These are phyloP conservation scores for Sugiyamaella sp. DNA, from an alignment of 1,139 yeast species.

Conservation along the genomic window DNA sequence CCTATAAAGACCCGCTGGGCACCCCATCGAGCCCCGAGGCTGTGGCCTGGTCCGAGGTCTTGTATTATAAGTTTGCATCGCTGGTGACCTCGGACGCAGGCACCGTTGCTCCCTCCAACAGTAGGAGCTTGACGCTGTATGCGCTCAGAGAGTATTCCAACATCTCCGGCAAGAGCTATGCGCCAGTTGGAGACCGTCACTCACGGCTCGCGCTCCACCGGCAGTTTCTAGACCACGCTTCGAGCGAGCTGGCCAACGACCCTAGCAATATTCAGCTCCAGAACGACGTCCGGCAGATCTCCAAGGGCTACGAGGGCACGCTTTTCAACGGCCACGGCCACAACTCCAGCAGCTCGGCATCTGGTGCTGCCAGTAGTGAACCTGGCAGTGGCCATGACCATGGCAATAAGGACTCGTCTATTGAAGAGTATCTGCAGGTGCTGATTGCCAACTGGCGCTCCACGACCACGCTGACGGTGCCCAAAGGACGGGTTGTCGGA, in stretches of 20 bases:
- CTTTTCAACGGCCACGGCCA: background rate
- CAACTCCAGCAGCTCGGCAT: constrained; percentile 49
- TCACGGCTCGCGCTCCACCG: background rate
- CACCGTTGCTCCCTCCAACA: background rate
- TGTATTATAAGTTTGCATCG: constrained; percentile 31
- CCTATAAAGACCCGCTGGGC: constrained; percentile 28
- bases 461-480: constrained; percentile 27
- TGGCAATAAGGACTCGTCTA: constrained; percentile 42
- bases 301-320: constrained; percentile 3
- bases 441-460: constrained; percentile 42
- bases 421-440: constrained; percentile 39
- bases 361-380: constrained; percentile 41
- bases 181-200: constrained; percentile 10
- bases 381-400: constrained; percentile 11
- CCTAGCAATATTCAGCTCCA: constrained; percentile 9
- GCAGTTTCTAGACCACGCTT: constrained; percentile 12
- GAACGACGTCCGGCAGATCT: constrained; percentile 5
- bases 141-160: constrained; percentile 33
- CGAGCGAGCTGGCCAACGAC: constrained; percentile 5
- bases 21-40: constrained; percentile 29
- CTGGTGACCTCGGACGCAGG: constrained; percentile 25
- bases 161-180: constrained; percentile 22
- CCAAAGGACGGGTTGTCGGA: constrained; percentile 30
- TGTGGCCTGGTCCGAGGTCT: constrained; percentile 34
- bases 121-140: constrained; percentile 23